Evolutionary conservation across 1,284 basidiomycete species (phyloP), one percentile per base, ranked within the genome.

Genomic region (Cutaneotrichosporon cavernicola): DNA sequence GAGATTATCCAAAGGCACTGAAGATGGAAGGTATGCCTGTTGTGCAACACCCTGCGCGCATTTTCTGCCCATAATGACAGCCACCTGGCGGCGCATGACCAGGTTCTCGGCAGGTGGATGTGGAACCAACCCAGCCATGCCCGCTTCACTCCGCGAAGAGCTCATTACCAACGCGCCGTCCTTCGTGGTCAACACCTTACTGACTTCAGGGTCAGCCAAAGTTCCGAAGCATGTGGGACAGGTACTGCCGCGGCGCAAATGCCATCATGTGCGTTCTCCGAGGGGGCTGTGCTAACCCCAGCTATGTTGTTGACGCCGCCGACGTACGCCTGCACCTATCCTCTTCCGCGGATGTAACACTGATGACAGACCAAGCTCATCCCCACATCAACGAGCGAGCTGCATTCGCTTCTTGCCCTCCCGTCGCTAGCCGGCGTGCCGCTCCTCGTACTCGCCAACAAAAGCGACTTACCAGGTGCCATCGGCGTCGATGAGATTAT

Each of bases 201-300:
- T 46, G 18, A 46, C 43, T 0, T 30, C 56, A 77, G 72, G 94
- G 94, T 18, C 95, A 97, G 82, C 91, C 95, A 2, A 90, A 93
- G 74, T 99, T 97, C 75, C 87, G 95, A 56, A 82, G 82, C 58
- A 85, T 86, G 84, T 86, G 77, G 96, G 93, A 97, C 80, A 84
- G 96, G 50, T 99, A 98, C 78, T 97, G 94, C 79, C 87, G 90
- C 64, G 95, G 95, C 11, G 92, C 95, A 0, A 91, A 95, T 72
- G 95, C 95, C 9, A 90, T 99, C 55, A 87, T 98, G 88, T 97
- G 80, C 75, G 92, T 84, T 31, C 50, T 2, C 43, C 21, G 22
- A 18, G 2, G 2, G n/a, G 26, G 22, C 56, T 51, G 49, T 49
- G 61, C 69, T 71, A 55, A 65, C 67, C 65, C 4, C 76, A 94